Evolutionary conservation across 805 yeast species (phyloP), one percentile per base, ranked within the genome.

Genomic region (Torulaspora quercuum): DNA sequence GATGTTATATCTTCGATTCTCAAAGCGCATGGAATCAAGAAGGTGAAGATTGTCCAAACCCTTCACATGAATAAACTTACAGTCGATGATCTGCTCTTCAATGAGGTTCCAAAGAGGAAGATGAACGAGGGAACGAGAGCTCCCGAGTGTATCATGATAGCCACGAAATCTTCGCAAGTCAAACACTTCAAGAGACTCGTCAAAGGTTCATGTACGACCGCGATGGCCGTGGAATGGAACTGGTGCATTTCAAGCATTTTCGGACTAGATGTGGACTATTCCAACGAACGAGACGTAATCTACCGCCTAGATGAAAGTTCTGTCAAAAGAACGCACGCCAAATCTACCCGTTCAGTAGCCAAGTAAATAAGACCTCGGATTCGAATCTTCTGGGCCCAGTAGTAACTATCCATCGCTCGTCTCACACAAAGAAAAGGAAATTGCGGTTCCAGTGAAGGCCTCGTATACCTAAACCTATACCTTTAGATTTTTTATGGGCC

Each of bases 241-340:
- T 59, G 63, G 62, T 51, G 58, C 25, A 59, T 59, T 7, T 40
- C 53, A 14, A 42, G 49, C 25, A 51, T 61, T 13, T 54, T 59
- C 30, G 44, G 35, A 5, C 45, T 58, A 12, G 52, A 55, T 3
- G 49, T 38, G 16, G 27, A 42, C 11, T 31, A 31, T 18, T 19
- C 18, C 6, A 36, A 37, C 10, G 20, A 21, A 7, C 33, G 32
- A 14, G 32, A 42, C 30, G 31, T 38, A 20, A 32, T 42, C 9
- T 37, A 30, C 25, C 37, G 24, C 4, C 35, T 25, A 15, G 27
- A 13, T 22, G 12, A 15, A n/a, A 18, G n/a, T 6, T 4, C 20
- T 5, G 17, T n/a, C n/a, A n/a, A n/a, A n/a, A n/a, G n/a, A n/a
- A n/a, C n/a, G n/a, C n/a, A n/a, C n/a, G n/a, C n/a, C n/a, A n/a